Base-by-base conservation (phyloP, 495 filamentous ascomycete species). In the Bacidia rubella region DNA sequence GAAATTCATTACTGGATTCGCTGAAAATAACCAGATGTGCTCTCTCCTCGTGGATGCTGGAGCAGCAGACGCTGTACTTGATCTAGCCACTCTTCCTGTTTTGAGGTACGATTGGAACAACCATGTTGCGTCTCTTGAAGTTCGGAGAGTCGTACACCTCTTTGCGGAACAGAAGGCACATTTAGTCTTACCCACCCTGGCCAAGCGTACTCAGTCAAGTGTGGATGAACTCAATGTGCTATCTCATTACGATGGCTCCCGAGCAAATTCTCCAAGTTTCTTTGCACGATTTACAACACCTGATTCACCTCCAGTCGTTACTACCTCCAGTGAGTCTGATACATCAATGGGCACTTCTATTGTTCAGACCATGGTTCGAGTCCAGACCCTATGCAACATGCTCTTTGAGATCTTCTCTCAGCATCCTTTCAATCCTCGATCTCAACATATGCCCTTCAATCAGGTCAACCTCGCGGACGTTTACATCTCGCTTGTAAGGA, bases 141-240 rank as follows among this genome's bases (percentile, higher is more conserved):
- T 95, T 25, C 74, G 77, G 7, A 77, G 77, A 15, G 81, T 92
- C n/a, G 68, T 94, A 15, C 80, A 90, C 54, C 74, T 82, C 56
- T 74, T 94, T 52, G 79, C 88, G 29, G 93, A 97, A 62, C 78
- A 79, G 15, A 89, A 85, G 59, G 83, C 90, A 19, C 80, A 92
- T 61, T 68, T 90, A 9, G 81, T 87, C 2, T 68, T 97, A 11
- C 87, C 88, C 0, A 86, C 87, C 9, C 65, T 96, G 23, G 66
- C 96, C 21, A 76, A 79, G 53, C 78, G 87, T 42, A 76, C 83
- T 9, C 85, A 93, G 57, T 65, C 64, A 24, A 78, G 81, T 20
- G 68, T 90, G 29, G 74, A 87, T 57, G 73, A 69, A 40, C 72
- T 96, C 12, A 67, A 77, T 51, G 78, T 81, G 7, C 74, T 96